phyloP scores from a whole-genome alignment of 805 yeast genomes.

The Lachancea thermotolerans region DNA sequence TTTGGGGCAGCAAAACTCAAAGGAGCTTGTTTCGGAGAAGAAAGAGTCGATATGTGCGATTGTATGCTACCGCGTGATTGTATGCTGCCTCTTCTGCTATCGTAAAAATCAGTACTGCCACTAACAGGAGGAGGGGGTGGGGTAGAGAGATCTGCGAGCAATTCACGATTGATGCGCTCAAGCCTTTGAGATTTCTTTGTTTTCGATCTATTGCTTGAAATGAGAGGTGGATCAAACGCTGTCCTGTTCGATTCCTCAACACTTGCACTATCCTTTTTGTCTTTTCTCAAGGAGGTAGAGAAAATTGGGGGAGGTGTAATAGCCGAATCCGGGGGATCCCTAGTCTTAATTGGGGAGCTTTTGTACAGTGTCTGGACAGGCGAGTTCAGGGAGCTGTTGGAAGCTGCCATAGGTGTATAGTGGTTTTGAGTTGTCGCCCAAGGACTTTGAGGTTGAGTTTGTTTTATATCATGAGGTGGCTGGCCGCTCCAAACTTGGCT shows the following conservation, averaged over 20 bases:
- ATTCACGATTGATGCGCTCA: neutral
- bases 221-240: neutral
- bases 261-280: neutral
- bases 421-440: neutral
- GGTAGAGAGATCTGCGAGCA: slow-evolving; percentile 1
- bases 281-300: slow-evolving; percentile 2
- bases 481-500: neutral
- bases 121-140: slow-evolving; percentile 3
- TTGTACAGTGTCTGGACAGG: slow-evolving; percentile 1
- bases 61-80: slow-evolving; percentile 4
- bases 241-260: neutral
- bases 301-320: slow-evolving; percentile 7
- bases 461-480: neutral
- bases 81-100: slow-evolving; percentile 1
- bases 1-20: no score
- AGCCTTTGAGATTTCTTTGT: neutral
- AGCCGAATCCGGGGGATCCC: neutral
- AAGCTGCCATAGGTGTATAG: neutral
- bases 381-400: neutral
- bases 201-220: neutral
- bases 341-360: neutral
- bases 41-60: neutral
- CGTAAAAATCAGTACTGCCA: neutral
- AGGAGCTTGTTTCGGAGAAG: slow-evolving; percentile 2
- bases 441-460: neutral